Conservation (phyloP, 192 early-diverging fungal species). For the Mortierella antarctica region DNA sequence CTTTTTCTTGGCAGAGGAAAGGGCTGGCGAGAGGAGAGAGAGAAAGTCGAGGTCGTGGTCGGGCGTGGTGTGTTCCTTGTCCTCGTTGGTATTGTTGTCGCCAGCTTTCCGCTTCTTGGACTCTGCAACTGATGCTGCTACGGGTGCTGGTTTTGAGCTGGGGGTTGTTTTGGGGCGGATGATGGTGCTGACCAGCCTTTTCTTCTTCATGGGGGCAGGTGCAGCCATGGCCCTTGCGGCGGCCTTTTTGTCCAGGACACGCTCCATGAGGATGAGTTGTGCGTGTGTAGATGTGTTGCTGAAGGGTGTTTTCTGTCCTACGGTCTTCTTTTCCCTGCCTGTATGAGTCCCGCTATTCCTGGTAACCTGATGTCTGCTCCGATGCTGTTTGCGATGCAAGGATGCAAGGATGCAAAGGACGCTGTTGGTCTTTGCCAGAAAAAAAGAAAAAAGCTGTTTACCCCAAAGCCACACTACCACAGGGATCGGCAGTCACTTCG, state of each 20-base stretch:
- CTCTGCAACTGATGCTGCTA: background rate
- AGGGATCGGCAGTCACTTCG: too few relatives aligned
- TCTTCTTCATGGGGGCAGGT: constrained; percentile 43
- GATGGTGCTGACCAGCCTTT: constrained; percentile 32
- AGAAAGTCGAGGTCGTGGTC: constrained; percentile 50
- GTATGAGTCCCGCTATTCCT: too few relatives aligned
- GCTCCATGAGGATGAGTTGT: constrained; percentile 17
- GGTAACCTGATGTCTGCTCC: background rate
- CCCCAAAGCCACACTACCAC: background rate
- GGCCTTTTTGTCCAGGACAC: constrained; percentile 35
- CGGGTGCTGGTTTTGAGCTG: background rate
- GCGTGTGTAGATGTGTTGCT: background rate
- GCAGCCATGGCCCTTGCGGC: constrained; percentile 44
- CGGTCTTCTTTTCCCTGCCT: too few relatives aligned
- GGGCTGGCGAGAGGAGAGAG: constrained; percentile 22
- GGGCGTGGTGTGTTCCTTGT: background rate
- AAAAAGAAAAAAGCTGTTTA: constrained; percentile 8
- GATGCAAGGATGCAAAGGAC: background rate
- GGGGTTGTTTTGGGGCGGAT: constrained; percentile 8
- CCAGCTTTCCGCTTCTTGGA: constrained; percentile 32
- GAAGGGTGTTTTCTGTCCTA: background rate
- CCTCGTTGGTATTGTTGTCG: background rate
- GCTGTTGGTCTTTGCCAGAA: too few relatives aligned
- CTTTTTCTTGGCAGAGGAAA: constrained; percentile 1
- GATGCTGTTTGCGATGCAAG: background rate